These are phyloP conservation scores for Diaporthe australafricana DNA, from an alignment of 2,329 filamentous ascomycete species.

Conservation along the genomic window DNA sequence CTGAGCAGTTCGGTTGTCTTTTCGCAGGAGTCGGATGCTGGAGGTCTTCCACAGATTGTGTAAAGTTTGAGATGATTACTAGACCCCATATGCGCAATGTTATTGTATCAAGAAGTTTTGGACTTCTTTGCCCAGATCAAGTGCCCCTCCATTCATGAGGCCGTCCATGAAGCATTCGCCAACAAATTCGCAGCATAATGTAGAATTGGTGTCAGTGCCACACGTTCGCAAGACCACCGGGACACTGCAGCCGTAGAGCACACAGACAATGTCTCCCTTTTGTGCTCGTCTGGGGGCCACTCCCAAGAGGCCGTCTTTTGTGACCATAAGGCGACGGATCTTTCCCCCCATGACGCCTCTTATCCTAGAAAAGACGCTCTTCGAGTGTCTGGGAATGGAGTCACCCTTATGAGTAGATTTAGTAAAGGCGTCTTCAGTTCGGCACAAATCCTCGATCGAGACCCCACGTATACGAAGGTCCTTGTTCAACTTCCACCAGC, in stretches of 20 bases:
- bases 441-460: background rate
- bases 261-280: slow-evolving; percentile 29
- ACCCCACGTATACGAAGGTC: slow-evolving; percentile 2
- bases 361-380: slow-evolving; percentile 21
- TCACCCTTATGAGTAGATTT: background rate
- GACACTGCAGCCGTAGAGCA: slow-evolving; percentile 28
- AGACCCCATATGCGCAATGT: background rate
- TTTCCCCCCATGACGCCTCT: slow-evolving; percentile 15
- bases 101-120: slow-evolving; percentile 9
- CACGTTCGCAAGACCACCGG: slow-evolving; percentile 3
- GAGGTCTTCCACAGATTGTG: background rate
- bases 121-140: background rate
- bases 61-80: background rate
- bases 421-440: too few relatives aligned
- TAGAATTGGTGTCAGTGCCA: background rate
- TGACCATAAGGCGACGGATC: slow-evolving; percentile 24
- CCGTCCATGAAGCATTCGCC: slow-evolving; percentile 33
- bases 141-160: slow-evolving; percentile 27
- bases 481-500: slow-evolving; percentile 15
- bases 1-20: background rate
- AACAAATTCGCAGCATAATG: background rate
- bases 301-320: background rate
- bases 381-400: background rate
- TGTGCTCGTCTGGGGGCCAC: slow-evolving; percentile 17
- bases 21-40: too few relatives aligned